Evolutionary conservation across 1,284 basidiomycete genomes (phyloP), one percentile per base, ranked within the genome.

Genomic region (Moesziomyces globuligerus): DNA sequence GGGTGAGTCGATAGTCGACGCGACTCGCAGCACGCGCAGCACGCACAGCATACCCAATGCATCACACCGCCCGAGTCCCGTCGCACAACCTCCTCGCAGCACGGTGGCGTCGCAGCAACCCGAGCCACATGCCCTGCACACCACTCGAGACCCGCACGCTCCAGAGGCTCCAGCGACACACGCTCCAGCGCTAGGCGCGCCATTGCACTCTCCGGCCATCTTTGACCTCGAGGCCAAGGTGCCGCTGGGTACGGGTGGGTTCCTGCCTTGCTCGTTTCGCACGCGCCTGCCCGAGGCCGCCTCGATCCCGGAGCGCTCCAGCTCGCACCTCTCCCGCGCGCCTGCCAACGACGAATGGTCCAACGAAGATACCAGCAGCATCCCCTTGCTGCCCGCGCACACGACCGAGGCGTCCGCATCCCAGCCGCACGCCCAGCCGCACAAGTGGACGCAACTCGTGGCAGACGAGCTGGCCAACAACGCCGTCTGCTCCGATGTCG

Each of bases 171-270:
- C n/a, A n/a, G n/a, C n/a, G n/a, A n/a, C n/a, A n/a, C n/a, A n/a
- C n/a, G n/a, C n/a, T n/a, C n/a, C n/a, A n/a, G n/a, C n/a, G n/a
- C n/a, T n/a, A n/a, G n/a, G n/a, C n/a, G n/a, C n/a, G n/a, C n/a
- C n/a, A n/a, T 59, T 56, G 0, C 38, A 38, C 23, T 28, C 13
- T 13, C 48, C 23, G 6, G 44, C 55, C 39, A 70, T 70, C 56
- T 70, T 70, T 44, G 67, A 70, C 43, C 60, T 70, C n/a, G 60
- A 70, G 8, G 67, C 60, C 18, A 70, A 70, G 39, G 39, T 64
- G 9, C 48, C 46, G 4, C 48, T 64, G n/a, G 60, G 44, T 13
- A 41, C 51, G 9, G 32, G 44, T 20, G 47, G 36, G 6, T 70
- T 48, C n/a, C 52, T 70, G 11, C 60, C 67, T 3, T 70, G 60